phyloP scores from a whole-genome alignment of 2,329 filamentous ascomycete species.

The Colletotrichum australisinense region DNA sequence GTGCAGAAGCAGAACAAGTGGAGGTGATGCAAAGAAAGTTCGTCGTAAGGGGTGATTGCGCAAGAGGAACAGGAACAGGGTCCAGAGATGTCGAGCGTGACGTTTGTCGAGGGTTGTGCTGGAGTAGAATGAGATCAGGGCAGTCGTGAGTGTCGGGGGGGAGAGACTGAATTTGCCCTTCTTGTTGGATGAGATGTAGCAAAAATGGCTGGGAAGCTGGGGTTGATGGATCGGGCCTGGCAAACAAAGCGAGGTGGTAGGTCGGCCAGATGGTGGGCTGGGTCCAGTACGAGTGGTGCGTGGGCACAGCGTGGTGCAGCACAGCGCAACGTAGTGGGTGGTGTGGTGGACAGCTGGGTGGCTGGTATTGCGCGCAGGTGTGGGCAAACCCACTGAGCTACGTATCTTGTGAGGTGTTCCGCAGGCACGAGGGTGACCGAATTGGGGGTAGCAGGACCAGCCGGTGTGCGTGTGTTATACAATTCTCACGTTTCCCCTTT shows the following conservation, averaged over 20 bases:
- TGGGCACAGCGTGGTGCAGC: conserved; percentile 7
- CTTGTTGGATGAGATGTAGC: conserved; percentile 32
- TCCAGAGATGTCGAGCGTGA: conserved; percentile 28
- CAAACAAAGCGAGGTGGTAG: conserved; percentile 34
- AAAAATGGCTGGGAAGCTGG: conserved; percentile 37
- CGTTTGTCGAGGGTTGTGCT: conserved; percentile 16
- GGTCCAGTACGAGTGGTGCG: conserved; percentile 28
- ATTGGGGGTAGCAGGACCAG: background rate
- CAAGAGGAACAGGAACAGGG: conserved; percentile 17
- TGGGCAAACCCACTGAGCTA: conserved; percentile 29
- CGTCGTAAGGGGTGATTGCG: conserved; percentile 25
- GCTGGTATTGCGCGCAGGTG: conserved; percentile 27
- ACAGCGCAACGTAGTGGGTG: conserved; percentile 21
- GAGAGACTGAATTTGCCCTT: conserved; percentile 29
- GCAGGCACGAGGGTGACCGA: background rate
- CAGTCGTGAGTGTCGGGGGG: conserved; percentile 33
- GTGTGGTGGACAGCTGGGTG: conserved; percentile 28
- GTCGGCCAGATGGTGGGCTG: conserved; percentile 24
- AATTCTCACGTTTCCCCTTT: background rate
- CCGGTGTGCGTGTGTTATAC: background rate
- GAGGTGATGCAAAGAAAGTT: conserved; percentile 25
- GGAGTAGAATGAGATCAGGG: conserved; percentile 25
- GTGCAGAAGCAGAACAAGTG: conserved; percentile 29
- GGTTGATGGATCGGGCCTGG: conserved; percentile 32
- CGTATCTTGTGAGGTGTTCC: conserved; percentile 2